Base-by-base conservation (phyloP, 2,329 filamentous ascomycete genomes). In the Aspergillus pseudoviridinutans region DNA sequence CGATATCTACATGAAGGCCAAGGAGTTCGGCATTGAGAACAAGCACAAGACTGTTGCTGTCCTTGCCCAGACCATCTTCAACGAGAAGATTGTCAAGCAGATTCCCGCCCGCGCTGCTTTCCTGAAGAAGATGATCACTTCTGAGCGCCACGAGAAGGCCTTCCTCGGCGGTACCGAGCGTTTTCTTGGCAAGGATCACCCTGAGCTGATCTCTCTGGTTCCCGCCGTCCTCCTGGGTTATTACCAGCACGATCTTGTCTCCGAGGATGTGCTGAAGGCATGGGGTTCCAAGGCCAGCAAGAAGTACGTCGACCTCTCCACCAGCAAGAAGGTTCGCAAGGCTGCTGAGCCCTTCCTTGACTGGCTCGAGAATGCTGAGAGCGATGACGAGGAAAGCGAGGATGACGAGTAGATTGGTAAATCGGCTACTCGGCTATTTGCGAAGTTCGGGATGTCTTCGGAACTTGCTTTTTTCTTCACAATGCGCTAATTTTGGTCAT, bases 271-370 rank as follows among this genome's bases (percentile, higher is more conserved):
- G 17, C 86, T 96, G 72, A 90, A 88, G 77, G 88, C 88, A 67
- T 99, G 94, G 93, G 93, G 92, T 64, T 84, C 85, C 72, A 96
- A 94, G 83, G 92, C 93, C 58, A 96, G 91, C 85, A 97, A 96
- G 88, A 97, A 97, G 82, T 97, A 97, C 74, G 90, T 95, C 67
- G 93, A 97, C 74, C 78, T 95, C 60, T 74, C 87, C 59, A 92
- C 87, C 60, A 96, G 91, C 79, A 93, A 92, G 83, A 96, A 95
- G 84, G 92, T 97, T 62, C 91, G 92, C 80, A 93, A 95, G 82
- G 89, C 91, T 64, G 92, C 94, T 54, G 90, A 95, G 81, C 88
- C 90, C 63, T 99, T 99, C 84, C 83, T 97, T 71, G 89, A 87
- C 68, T 97, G 92, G 93, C 91, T 97, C 58, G 86, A 91, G 66